These are phyloP conservation scores for Rhizodiscina lignyota DNA, from an alignment of 495 filamentous ascomycete species.

Conservation along the genomic window DNA sequence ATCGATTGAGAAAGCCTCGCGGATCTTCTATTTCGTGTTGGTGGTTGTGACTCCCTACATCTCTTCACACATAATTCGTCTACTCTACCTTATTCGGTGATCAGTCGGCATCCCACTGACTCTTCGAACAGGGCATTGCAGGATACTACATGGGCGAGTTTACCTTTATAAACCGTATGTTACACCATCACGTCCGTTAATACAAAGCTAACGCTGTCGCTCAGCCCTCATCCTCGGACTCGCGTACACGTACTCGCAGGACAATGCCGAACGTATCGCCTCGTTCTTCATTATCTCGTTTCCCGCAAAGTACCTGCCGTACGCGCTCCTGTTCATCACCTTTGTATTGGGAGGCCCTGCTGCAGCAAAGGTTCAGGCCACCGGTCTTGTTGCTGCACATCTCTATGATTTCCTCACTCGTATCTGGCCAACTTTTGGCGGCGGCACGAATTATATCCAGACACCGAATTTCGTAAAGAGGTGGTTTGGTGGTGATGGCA, in stretches of 20 bases:
- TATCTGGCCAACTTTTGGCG: constrained; percentile 70
- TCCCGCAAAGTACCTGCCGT: constrained; percentile 56
- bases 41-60: constrained; percentile 91
- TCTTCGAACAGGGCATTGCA: constrained; percentile 33
- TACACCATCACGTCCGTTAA: constrained; percentile 7
- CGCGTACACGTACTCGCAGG: constrained; percentile 66
- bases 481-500: constrained; percentile 37
- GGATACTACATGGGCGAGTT: constrained; percentile 30
- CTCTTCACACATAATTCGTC: constrained; percentile 4
- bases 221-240: constrained; percentile 58
- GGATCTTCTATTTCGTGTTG: constrained; percentile 43
- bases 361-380: constrained; percentile 36
- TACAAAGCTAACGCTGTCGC: background rate
- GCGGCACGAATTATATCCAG: constrained; percentile 50
- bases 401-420: constrained; percentile 71
- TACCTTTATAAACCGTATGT: constrained; percentile 39
- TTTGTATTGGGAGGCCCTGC: constrained; percentile 37
- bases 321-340: constrained; percentile 53
- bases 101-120: constrained; percentile 19
- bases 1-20: constrained; percentile 65
- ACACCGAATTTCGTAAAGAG: constrained; percentile 52
- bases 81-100: background rate
- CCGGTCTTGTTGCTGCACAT: constrained; percentile 67
- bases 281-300: constrained; percentile 64
- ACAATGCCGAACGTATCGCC: constrained; percentile 54